Evolutionary conservation across 2,329 filamentous ascomycete species (phyloP), one percentile per base, ranked within the genome.

Genomic region (Ophiosphaerella narmari): DNA sequence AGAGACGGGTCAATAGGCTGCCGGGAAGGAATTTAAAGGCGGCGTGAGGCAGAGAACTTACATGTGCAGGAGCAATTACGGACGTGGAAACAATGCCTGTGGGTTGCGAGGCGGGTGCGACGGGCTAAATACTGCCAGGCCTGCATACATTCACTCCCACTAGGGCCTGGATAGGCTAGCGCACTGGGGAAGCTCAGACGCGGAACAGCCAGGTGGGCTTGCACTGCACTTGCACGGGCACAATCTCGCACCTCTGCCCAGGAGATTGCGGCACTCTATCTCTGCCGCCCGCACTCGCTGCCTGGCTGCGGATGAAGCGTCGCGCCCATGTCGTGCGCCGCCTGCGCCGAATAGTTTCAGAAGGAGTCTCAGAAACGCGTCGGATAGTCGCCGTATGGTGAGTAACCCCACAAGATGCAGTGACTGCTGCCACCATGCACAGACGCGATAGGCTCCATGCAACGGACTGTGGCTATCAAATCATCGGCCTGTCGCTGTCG

Each of bases 1-100:
- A 36, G 26, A 44, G 46, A 21, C 50, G 44, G 16, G 63, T 71
- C 59, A 71, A 67, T 60, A 58, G 54, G 53, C 55, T 56, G 51
- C 57, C 44, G 50, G 52, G 11, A 11, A 4, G 7, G 11, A 29
- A 29, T 29, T 29, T 29, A 29, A 29, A 29, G 26, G 6, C 26
- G 26, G 3, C 7, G 26, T 3, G 7, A 8, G 26, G 26, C 11
- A 29, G 26, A 29, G 14, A 23, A 48, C 45, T 48, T 48, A 48
- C 45, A 48, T 26, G 38, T 48, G 45, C 45, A 29, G 26, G 26
- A 8, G 26, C 26, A 29, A 29, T 29, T 11, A 6, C 26, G 11
- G 26, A 6, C 6, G 26, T 29, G 26, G 45, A 42, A 18, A 24
- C 37, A 44, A 38, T 43, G 31, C 35, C 38, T 35, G 39, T 21